phyloP scores from a whole-genome alignment of 2,329 filamentous ascomycete species.

The Xylariales sp. region DNA sequence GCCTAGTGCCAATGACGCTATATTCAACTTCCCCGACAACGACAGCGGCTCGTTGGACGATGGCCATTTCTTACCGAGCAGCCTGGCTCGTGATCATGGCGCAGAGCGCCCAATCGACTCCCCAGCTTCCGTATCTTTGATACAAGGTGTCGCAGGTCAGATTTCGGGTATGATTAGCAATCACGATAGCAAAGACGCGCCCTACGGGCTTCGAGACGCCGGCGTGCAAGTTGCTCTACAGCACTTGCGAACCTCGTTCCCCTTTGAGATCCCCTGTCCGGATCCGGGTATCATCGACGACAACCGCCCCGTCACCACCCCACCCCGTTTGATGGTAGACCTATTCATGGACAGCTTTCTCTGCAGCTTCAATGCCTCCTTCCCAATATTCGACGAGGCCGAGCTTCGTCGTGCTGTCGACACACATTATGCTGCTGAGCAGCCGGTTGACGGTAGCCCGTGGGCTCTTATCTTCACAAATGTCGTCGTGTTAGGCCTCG shows the following conservation, averaged over 20 bases:
- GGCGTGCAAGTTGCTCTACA: slow-evolving; percentile 14
- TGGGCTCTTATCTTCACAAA: slow-evolving; percentile 28
- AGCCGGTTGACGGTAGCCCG: slow-evolving; percentile 13
- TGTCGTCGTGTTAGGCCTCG: slow-evolving; percentile 22
- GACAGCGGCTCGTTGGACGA: neutral
- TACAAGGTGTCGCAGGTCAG: slow-evolving; percentile 16
- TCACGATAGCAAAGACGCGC: slow-evolving; percentile 2
- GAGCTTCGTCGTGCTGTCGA: slow-evolving; percentile 28
- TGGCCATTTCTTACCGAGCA: neutral
- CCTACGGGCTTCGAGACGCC: slow-evolving; percentile 1
- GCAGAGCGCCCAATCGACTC: slow-evolving; percentile 6
- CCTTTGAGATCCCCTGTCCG: slow-evolving; percentile 19
- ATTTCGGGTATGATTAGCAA: slow-evolving; percentile 12
- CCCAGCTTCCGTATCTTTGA: slow-evolving; percentile 8
- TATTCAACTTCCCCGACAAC: slow-evolving; percentile 11
- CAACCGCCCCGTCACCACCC: slow-evolving; percentile 13
- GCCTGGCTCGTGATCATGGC: neutral
- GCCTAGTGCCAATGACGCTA: slow-evolving; percentile 12
- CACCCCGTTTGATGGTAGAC: slow-evolving; percentile 25
- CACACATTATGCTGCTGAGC: slow-evolving; percentile 17
- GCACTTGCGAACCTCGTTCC: slow-evolving; percentile 17
- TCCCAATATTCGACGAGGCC: slow-evolving; percentile 23
- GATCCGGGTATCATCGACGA: slow-evolving; percentile 21
- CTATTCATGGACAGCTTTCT: slow-evolving; percentile 23
- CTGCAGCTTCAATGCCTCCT: slow-evolving; percentile 9